Base-by-base conservation (phyloP, 495 filamentous ascomycete species). In the Tuber umbilicatum region DNA sequence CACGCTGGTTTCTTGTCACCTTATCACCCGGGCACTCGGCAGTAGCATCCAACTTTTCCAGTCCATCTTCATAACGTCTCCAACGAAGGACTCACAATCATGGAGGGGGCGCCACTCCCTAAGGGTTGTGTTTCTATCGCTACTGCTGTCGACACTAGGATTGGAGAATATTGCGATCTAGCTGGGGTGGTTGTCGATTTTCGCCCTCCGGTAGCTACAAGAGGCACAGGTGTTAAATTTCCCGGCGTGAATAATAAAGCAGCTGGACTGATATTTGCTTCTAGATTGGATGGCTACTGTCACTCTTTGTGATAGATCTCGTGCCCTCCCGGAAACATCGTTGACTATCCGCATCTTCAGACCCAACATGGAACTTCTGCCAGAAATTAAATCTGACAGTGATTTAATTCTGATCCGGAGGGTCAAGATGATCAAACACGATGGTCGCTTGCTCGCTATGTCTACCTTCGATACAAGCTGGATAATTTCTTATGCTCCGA, bases 271-370 rank as follows among this genome's bases (percentile, higher is more conserved):
- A 45, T 72, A 27, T 19, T 16, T 71, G 21, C 14, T 40, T 70
- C 27, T 27, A 80, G 78, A 80, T n/a, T 80, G 72, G 64, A 81
- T 73, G 43, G 31, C 75, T 45, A 75, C 79, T 9, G 71, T 81
- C 71, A 81, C 69, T 4, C 37, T 81, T 39, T 79, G 80, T 60
- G 80, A 81, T 69, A 76, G 60, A 73, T 74, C 78, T n/a, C 71
- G 64, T 27, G 41, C 70, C 16, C n/a, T 45, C 23, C 40, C 50
- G 27, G 69, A 75, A 70, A 73, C 71, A 23, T 73, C 74, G 5
- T n/a, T 79, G 27, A 41, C 38, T 14, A 60, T 79, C 45, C 77
- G 80, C 39, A 67, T 74, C 38, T 81, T 81, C 70, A 75, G 31
- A n/a, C 55, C 69, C 2, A 70, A 40, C 42, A 7, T 41, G 73